Base-by-base conservation (phyloP, 2,329 filamentous ascomycete genomes). In the Monosporascus sp. region DNA sequence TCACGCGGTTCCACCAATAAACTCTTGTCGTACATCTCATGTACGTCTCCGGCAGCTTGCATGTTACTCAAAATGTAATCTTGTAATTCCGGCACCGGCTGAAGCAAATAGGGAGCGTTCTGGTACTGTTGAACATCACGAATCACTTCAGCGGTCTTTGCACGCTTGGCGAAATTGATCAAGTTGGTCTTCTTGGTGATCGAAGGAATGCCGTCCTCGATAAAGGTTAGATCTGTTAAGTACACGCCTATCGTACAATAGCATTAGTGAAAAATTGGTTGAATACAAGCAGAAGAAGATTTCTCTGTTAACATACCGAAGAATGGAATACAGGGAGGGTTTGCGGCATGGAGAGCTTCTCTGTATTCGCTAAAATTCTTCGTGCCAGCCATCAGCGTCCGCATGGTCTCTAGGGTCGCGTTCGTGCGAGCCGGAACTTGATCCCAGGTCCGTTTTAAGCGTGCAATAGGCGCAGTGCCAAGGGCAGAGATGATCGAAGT, bases 1-100 rank as follows among this genome's bases (percentile, higher is more conserved):
- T 99, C 94, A 65, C 94, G 84, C 58, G 94, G 94, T 71, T 99
- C 94, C 56, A 99, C 86, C 66, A 87, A 81, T 74, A 99, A 78
- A 74, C 91, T 96, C 79, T 92, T 92, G 72, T 97, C 92, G 77
- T 97, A 99, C 94, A 97, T 97, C 78, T 97, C 93, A 71, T 97
- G 92, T 58, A 99, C 94, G 70, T 97, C 93, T 50, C 91, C 89
- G 4, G 94, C 93, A 31, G 87, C 88, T 74, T 95, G 88, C 89
- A 97, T 96, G 70, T 97, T 97, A 70, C 86, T 92, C 62, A 97
- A 75, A 60, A 99, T 96, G 73, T 97, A 99, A 63, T 97, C 92
- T 70, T 97, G 93, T 60, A 99, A 78, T 73, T 97, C 94, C 2
- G 86, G 82, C 17, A 99, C 93, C 0, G 91, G 82, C 67, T 95